Conservation (phyloP, 805 yeast species). For the Starmerella roubikii region DNA sequence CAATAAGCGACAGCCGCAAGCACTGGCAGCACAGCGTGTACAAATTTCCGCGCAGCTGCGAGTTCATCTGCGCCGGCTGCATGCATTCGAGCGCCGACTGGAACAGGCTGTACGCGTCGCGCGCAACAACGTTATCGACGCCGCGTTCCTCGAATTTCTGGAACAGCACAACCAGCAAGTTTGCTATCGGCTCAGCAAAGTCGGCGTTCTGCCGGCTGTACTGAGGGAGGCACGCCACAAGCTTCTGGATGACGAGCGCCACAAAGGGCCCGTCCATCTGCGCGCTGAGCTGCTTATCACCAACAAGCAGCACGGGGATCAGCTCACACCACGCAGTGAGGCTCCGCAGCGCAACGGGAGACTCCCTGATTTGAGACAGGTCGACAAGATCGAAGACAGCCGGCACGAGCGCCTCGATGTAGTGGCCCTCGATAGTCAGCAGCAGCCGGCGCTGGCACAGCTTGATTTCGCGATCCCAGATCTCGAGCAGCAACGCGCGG, state of each 20-base stretch:
- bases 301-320: slow-evolving; percentile 49
- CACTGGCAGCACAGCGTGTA: slow-evolving; percentile 61
- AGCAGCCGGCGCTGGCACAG: slow-evolving; percentile 35
- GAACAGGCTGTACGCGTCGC: slow-evolving; percentile 47
- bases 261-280: slow-evolving; percentile 52
- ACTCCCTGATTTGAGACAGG: slow-evolving; percentile 36
- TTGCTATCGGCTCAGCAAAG: slow-evolving; percentile 64
- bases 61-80: slow-evolving; percentile 51
- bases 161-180: slow-evolving; percentile 57
- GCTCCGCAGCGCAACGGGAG: slow-evolving; percentile 34
- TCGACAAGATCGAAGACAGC: slow-evolving; percentile 24
- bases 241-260: slow-evolving; percentile 58
- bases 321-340: slow-evolving; percentile 75
- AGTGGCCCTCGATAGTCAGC: slow-evolving; percentile 38
- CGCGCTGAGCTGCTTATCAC: not conserved
- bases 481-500: slow-evolving; percentile 48
- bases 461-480: slow-evolving; percentile 62
- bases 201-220: slow-evolving; percentile 52
- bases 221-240: slow-evolving; percentile 63
- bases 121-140: slow-evolving; percentile 23
- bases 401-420: slow-evolving; percentile 36
- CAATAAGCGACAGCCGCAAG: slow-evolving; percentile 35
- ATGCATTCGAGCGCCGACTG: slow-evolving; percentile 64
- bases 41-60: slow-evolving; percentile 60
- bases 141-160: slow-evolving; percentile 38